Evolutionary conservation across 1,284 basidiomycete species (phyloP), one percentile per base, ranked within the genome.

Genomic region (Marasmius fiardii): DNA sequence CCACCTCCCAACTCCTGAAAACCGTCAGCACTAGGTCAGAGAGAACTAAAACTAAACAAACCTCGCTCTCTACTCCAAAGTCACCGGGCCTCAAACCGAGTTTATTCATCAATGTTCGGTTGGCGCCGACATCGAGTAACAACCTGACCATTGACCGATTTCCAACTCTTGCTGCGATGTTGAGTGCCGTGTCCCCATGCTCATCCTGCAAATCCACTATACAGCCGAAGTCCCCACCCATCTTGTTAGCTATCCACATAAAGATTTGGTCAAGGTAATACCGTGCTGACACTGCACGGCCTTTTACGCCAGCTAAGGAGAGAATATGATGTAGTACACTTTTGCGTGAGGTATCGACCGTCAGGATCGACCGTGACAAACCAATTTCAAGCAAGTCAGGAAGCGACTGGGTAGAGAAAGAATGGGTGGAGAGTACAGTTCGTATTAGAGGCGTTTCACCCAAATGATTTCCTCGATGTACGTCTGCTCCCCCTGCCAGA

Each of bases 371-470:
- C 6, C 78, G 72, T 43, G 85, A 78, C 21, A 97, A 78, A 18
- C 76, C 70, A 6, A 77, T 69, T 6, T 52, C 33, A 8, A 97
- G 83, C 24, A 96, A 75, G 6, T 73, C 68, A 33, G 82, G 76
- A 71, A 99, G 96, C 6, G 81, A 79, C 60, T 91, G 87, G 37
- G 82, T 79, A 62, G 97, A 94, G 58, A 85, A 90, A 64, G 91
- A 89, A 67, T 95, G 90, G 24, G 92, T 94, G 7, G 95, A 89
- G 48, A 99, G 82, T 55, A 95, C 91, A 1, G 95, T 89, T 44
- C 97, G 88, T 52, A 98, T 93, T 23, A 99, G 82, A 1, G 97
- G 88, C 0, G 96, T 98, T 72, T 99, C 96, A 51, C 97, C 96
- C 5, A 89, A 85, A 67, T 90, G 90, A 72, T 99, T 99, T 2